Conservation (phyloP, 2,329 filamentous ascomycete species). For the Macrophomina pseudophaseolina region DNA sequence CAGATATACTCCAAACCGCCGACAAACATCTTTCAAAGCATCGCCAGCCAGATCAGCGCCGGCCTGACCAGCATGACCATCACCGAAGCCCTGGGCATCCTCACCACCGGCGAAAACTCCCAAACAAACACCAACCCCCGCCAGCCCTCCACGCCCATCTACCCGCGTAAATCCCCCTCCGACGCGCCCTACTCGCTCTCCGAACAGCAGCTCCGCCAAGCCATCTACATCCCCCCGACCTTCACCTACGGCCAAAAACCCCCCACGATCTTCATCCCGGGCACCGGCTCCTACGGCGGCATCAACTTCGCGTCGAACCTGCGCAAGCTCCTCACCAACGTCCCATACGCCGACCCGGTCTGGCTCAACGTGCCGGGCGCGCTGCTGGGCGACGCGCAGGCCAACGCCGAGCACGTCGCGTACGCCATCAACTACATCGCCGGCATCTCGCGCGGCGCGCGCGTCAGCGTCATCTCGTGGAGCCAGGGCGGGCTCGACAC, state of each 20-base stretch:
- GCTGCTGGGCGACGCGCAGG: constrained; percentile 56
- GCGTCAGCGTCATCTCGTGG: constrained; percentile 57
- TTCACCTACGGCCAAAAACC: constrained; percentile 55
- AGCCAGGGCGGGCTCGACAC: constrained; percentile 59
- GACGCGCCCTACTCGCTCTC: constrained; percentile 58
- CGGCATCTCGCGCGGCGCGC: constrained; percentile 42
- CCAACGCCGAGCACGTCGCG: constrained; percentile 60
- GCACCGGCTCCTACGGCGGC: constrained; percentile 57
- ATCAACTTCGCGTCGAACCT: constrained; percentile 54
- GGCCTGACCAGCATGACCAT: constrained; percentile 31
- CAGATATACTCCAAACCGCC: constrained; percentile 32
- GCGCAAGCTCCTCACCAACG: constrained; percentile 53
- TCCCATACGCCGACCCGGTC: constrained; percentile 54
- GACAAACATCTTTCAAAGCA: constrained; percentile 35
- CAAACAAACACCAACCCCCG: constrained; percentile 36
- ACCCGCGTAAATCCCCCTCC: constrained; percentile 41
- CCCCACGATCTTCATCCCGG: constrained; percentile 60
- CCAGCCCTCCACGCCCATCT: constrained; percentile 38
- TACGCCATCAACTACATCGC: constrained; percentile 65
- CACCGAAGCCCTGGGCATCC: neutral
- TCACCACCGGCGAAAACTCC: constrained; percentile 32
- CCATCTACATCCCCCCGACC: constrained; percentile 57
- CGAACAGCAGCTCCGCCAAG: constrained; percentile 55
- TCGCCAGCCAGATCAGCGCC: constrained; percentile 34
- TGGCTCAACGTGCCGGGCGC: constrained; percentile 61